Base-by-base conservation (phyloP, 2,329 filamentous ascomycete species). In the Arthrobotrys musiformis region DNA sequence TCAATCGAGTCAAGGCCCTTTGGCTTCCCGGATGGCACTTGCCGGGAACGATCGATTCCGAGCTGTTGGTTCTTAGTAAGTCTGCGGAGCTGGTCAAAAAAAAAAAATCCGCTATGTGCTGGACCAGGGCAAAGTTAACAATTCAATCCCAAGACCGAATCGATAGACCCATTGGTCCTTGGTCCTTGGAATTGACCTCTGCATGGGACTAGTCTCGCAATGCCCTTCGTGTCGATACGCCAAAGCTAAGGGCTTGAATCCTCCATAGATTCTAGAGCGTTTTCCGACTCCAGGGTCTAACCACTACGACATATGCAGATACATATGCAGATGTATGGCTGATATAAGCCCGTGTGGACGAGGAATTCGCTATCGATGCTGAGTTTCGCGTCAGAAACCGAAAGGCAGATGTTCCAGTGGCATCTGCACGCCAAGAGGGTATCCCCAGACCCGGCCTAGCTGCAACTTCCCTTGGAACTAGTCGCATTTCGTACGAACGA, bases 401-500 rank as follows among this genome's bases (percentile, higher is more conserved):
- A n/a, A 8, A 24, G 44, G 26, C n/a, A 35, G 50, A 56, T 17
- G 40, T 42, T 42, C n/a, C n/a, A 42, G 4, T 17, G 17, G 15
- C 19, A 42, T 17, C 40, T 8, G 40, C 19, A 6, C 11, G 40
- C 40, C 40, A 42, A 42, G 40, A 2, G 17, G 40, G 48, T 26
- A 42, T n/a, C 11, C 37, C 37, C 37, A 42, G 37, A n/a, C n/a
- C n/a, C n/a, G n/a, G 37, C 13, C 6, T 37, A 44, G 56, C 56
- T 42, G 44, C 56, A n/a, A 54, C 52, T 13, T 62, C 44, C 56
- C 54, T 58, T 19, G 22, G 17, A 19, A 11, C 22, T 35, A 42
- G 58, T 28, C 48, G 50, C 28, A 56, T 56, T 22, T 70, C 67
- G 67, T 70, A 70, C 67, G 67, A 70, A 68, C n/a, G n/a, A n/a